Conservation (phyloP, 345 rosid genomes). For the Ailanthus altissimus region DNA sequence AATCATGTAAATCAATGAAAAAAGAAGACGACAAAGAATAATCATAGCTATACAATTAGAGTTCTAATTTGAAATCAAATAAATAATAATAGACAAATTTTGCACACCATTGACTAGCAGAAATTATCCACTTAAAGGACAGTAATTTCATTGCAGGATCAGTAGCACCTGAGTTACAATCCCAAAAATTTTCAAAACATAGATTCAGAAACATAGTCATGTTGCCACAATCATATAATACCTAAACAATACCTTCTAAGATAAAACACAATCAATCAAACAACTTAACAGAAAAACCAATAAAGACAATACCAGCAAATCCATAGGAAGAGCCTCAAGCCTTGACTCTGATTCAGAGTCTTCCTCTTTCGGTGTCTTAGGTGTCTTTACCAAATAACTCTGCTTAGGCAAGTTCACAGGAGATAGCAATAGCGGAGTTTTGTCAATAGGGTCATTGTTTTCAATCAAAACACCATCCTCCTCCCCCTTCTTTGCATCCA, state of each 20-base stretch:
- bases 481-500: conserved; percentile 48
- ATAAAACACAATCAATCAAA: not conserved
- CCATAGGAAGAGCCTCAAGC: conserved; percentile 87
- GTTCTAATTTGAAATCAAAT: not conserved
- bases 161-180: not conserved
- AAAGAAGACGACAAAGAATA: not conserved
- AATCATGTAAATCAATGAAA: not conserved
- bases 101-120: too few relatives aligned
- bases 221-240: not conserved
- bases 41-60: not conserved
- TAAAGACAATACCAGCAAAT: conserved; percentile 60
- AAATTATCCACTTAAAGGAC: not conserved
- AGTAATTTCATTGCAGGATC: not conserved
- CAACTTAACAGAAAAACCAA: not conserved
- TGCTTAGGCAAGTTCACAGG: conserved; percentile 58
- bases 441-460: conserved; percentile 36
- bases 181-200: not conserved
- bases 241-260: not conserved
- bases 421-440: conserved; percentile 56
- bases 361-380: conserved; percentile 67
- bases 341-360: conserved; percentile 60
- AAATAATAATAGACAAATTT: not conserved
- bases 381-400: conserved; percentile 54
- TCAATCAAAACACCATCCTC: conserved; percentile 30
- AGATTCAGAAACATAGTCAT: not conserved